Base-by-base conservation (phyloP, 169 alveolate genomes). In the Prorocentrum cordatum region DNA sequence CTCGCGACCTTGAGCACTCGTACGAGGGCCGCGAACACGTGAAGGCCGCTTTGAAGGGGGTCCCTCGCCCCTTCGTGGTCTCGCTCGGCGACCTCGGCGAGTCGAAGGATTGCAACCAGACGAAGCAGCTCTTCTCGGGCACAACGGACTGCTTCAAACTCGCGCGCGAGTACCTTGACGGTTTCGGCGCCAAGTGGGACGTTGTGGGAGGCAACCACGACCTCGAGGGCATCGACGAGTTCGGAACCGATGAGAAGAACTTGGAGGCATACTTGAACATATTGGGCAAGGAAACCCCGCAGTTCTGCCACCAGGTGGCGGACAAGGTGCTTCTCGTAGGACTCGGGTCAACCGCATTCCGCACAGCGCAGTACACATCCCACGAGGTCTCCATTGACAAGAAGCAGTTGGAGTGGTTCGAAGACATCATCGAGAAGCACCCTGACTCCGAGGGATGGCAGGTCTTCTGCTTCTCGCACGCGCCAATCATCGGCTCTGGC, bases 201-300 rank as follows among this genome's bases (percentile, higher is more conserved):
- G 42, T 77, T 22, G 61, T 58, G n/a, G 87, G 87, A 18, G 87
- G 87, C 35, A 77, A 77, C 42, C 87, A 77, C 24, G 87, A 77
- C 61, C 62, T 77, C 0, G 87, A 77, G 87, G 87, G 87, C 59
- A 77, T 77, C 58, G 87, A 77, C 10, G 87, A 77, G 68, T 77
- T 77, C 42, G 87, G 62, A 24, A 58, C 72, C 12, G 73, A 77
- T 24, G 62, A n/a, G 26, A 62, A 32, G n/a, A 77, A 77, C n/a
- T 38, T 77, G 6, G 42, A 4, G 7, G 87, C 73, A 4, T 77
- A 33, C 61, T 39, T 58, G 2, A 27, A 59, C 29, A 32, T 58
- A 26, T 59, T 77, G 26, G 87, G 87, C 29, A 77, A 77, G 87
- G 84, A 45, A 18, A 32, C 45, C 20, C 75, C 75, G 20, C 16